phyloP scores from a whole-genome alignment of 2,329 filamentous ascomycete species.

The Diaporthe humulicola region DNA sequence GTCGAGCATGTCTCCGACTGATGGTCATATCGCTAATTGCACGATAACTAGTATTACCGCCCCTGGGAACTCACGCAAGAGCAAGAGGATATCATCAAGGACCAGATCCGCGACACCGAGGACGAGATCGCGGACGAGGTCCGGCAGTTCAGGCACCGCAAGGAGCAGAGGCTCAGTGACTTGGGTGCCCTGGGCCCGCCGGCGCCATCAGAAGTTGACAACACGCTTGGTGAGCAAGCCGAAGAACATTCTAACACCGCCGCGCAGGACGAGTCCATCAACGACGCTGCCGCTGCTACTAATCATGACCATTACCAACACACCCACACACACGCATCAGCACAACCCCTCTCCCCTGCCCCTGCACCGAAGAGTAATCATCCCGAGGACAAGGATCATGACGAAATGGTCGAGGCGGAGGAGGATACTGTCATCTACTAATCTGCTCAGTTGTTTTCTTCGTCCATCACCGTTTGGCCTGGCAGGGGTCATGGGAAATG shows the following conservation, averaged over 20 bases:
- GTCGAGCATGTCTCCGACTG: background rate
- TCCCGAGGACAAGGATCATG: slow-evolving; percentile 58
- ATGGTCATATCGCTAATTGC: slow-evolving; percentile 26
- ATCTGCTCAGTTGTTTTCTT: slow-evolving; percentile 42
- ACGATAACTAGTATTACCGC: slow-evolving; percentile 77
- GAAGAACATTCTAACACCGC: slow-evolving; percentile 54
- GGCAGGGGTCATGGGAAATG: background rate
- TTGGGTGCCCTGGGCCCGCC: slow-evolving; percentile 48
- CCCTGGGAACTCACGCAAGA: slow-evolving; percentile 81
- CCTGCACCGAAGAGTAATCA: slow-evolving; percentile 47
- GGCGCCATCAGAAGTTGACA: slow-evolving; percentile 47
- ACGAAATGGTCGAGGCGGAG: slow-evolving; percentile 84
- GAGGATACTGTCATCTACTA: slow-evolving; percentile 95
- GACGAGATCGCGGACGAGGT: slow-evolving; percentile 74
- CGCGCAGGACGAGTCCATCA: slow-evolving; percentile 50
- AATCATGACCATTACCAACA: slow-evolving; percentile 30
- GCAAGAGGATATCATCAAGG: slow-evolving; percentile 78
- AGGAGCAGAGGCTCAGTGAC: slow-evolving; percentile 56
- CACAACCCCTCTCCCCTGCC: slow-evolving; percentile 40
- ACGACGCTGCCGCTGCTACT: slow-evolving; percentile 48
- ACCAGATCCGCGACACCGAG: slow-evolving; percentile 77
- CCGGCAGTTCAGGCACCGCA: slow-evolving; percentile 69
- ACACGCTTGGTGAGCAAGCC: slow-evolving; percentile 60
- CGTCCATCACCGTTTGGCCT: background rate
- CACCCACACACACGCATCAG: slow-evolving; percentile 22